These are phyloP conservation scores for Trichoderma sp. DNA, from an alignment of 2,329 filamentous ascomycete species.

Conservation along the genomic window DNA sequence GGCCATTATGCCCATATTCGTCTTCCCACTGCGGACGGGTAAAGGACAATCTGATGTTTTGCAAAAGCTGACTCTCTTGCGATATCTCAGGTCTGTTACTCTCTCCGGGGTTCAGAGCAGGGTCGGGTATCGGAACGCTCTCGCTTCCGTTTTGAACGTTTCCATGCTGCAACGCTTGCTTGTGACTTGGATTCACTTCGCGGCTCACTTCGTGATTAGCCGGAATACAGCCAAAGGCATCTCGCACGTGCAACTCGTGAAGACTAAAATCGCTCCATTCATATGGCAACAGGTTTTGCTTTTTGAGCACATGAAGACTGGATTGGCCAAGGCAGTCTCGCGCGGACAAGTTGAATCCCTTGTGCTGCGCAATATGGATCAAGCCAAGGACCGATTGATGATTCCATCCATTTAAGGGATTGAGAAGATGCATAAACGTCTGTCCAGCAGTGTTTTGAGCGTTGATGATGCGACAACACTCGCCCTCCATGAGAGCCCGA, in stretches of 20 bases:
- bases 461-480: constrained; percentile 31
- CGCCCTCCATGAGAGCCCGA: constrained; percentile 30
- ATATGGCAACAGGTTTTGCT: constrained; percentile 31
- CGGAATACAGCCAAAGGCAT: constrained; percentile 50
- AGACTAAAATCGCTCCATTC: constrained; percentile 41
- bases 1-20: constrained; percentile 52
- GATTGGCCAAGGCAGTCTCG: constrained; percentile 56
- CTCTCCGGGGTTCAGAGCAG: not conserved
- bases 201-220: not conserved
- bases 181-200: not conserved
- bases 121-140: constrained; percentile 13
- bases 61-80: constrained; percentile 31
- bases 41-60: constrained; percentile 28
- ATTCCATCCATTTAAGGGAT: constrained; percentile 38
- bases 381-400: constrained; percentile 36
- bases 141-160: not conserved
- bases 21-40: constrained; percentile 33
- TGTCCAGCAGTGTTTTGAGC: constrained; percentile 48
- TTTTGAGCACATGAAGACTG: constrained; percentile 49
- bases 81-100: constrained; percentile 20
- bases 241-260: constrained; percentile 42
- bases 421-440: constrained; percentile 51
- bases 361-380: constrained; percentile 27
- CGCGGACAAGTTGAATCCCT: constrained; percentile 38
- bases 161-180: not conserved